These are phyloP conservation scores for Ophiostoma himal-ulmi DNA, from an alignment of 2,329 filamentous ascomycete species.

Conservation along the genomic window DNA sequence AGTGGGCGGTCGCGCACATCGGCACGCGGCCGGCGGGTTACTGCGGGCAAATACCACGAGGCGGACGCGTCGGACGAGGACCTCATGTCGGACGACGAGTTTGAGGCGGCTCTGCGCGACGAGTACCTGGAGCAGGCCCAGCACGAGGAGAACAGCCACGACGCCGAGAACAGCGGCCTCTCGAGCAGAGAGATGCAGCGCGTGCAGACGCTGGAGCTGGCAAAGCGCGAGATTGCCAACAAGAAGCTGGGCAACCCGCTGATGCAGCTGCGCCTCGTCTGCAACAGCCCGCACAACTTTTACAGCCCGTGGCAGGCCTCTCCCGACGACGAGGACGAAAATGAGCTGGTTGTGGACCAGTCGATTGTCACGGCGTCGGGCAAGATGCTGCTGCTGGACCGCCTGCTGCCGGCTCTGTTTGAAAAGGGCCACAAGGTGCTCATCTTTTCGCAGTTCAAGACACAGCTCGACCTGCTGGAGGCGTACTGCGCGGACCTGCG, in stretches of 20 bases:
- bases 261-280: slow-evolving; percentile 85
- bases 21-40: slow-evolving; percentile 30
- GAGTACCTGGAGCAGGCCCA: slow-evolving; percentile 42
- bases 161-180: slow-evolving; percentile 37
- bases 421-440: slow-evolving; percentile 76
- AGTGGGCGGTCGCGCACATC: slow-evolving; percentile 48
- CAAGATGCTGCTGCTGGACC: slow-evolving; percentile 92
- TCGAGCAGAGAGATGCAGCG: slow-evolving; percentile 58
- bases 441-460: slow-evolving; percentile 96
- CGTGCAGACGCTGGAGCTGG: slow-evolving; percentile 64
- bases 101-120: slow-evolving; percentile 69
- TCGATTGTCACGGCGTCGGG: slow-evolving; percentile 80
- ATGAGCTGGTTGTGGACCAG: slow-evolving; percentile 62
- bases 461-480: slow-evolving; percentile 82
- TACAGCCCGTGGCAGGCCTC: slow-evolving; percentile 74
- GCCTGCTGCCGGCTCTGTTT: slow-evolving; percentile 72
- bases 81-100: slow-evolving; percentile 71
- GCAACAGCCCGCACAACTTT: slow-evolving; percentile 93
- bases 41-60: slow-evolving; percentile 45
- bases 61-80: slow-evolving; percentile 56
- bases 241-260: slow-evolving; percentile 93
- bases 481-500: slow-evolving; percentile 78
- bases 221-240: slow-evolving; percentile 77
- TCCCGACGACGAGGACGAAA: slow-evolving; percentile 33
- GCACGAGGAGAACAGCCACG: slow-evolving; percentile 37